Conservation (phyloP, 768 basidiomycete genomes). For the Termitomyces sp. region DNA sequence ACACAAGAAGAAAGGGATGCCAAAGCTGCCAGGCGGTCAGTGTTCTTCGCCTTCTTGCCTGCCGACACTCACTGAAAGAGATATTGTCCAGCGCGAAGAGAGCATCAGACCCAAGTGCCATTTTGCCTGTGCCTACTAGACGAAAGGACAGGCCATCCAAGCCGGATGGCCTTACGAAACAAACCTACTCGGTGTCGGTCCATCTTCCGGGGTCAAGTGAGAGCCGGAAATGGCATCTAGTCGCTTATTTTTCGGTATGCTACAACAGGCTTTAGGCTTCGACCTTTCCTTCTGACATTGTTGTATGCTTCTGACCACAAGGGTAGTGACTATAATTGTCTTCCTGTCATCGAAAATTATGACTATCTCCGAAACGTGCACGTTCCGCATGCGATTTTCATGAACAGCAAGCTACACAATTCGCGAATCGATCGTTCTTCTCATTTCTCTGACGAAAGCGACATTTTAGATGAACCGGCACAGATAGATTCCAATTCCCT, state of each 20-base stretch:
- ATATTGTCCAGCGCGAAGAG: conserved; percentile 41
- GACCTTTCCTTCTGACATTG: conserved; percentile 1
- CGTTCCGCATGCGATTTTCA: conserved; percentile 68
- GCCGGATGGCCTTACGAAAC: conserved; percentile 78
- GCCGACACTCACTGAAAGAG: conserved; percentile 4
- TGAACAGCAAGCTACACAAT: conserved; percentile 56
- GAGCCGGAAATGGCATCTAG: conserved; percentile 77
- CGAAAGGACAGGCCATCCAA: conserved; percentile 77
- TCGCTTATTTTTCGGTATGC: conserved; percentile 75
- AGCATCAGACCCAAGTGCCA: conserved; percentile 55
- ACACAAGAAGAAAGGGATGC: conserved; percentile 76
- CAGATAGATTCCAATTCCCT: conserved; percentile 14
- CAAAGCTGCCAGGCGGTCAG: conserved; percentile 72
- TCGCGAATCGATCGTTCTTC: conserved; percentile 36
- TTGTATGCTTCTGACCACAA: conserved; percentile 18
- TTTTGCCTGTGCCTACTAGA: conserved; percentile 54
- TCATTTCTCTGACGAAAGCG: conserved; percentile 41
- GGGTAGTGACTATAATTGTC: conserved; percentile 63
- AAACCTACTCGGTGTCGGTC: conserved; percentile 78
- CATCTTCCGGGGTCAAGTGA: conserved; percentile 52
- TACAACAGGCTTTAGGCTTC: background rate
- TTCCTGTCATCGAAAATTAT: conserved; percentile 73
- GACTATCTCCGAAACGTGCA: conserved; percentile 64
- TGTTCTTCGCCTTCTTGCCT: background rate
- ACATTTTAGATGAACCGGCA: conserved; percentile 33